Evolutionary conservation across 2,329 filamentous ascomycete species (phyloP), one percentile per base, ranked within the genome.

Genomic region (Penicillium sp.): DNA sequence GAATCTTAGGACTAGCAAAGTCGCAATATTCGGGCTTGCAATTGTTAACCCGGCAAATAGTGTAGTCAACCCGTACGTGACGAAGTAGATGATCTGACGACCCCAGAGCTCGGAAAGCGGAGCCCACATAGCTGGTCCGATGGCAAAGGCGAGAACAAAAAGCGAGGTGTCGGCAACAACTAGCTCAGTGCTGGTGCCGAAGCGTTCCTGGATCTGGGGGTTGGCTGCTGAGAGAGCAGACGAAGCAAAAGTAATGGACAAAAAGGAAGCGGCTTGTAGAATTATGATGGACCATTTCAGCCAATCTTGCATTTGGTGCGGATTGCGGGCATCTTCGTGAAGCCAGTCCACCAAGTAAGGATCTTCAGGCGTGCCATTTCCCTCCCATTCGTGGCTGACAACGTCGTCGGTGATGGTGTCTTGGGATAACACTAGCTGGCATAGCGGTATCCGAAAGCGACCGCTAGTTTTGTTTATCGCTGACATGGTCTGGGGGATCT

Each of bases 1-100:
- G 69, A 85, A 84, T 39, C 83, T 76, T n/a, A 84, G 68, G 12
- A 83, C 72, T 26, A 85, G 64, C 4, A 87, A 69, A 1, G 77
- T 48, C 12, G 34, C 21, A n/a, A 45, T 50, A 22, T 50, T 50
- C 21, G 26, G 41, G n/a, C 37, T 38, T 19, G 44, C 44, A 34
- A 29, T 40, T 2, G 49, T 28, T n/a, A 21, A n/a, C 26, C 49
- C 44, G 3, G 24, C 32, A 22, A 48, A 40, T 4, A 51, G 3
- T 13, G 39, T 33, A 12, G 38, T 39, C 5, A 43, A 12, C 12
- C 34, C 49, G 9, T 48, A 29, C 1, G 49, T 48, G 6, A 48
- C 13, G 26, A 51, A 32, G 15, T 40, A 51, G 22, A 51, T 43
- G 6, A 33, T 3, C n/a, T 51, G 49, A 32, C 49, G 49, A 21